phyloP scores from a whole-genome alignment of 2,329 filamentous ascomycete genomes.

The Tolypocladium endophyticum region DNA sequence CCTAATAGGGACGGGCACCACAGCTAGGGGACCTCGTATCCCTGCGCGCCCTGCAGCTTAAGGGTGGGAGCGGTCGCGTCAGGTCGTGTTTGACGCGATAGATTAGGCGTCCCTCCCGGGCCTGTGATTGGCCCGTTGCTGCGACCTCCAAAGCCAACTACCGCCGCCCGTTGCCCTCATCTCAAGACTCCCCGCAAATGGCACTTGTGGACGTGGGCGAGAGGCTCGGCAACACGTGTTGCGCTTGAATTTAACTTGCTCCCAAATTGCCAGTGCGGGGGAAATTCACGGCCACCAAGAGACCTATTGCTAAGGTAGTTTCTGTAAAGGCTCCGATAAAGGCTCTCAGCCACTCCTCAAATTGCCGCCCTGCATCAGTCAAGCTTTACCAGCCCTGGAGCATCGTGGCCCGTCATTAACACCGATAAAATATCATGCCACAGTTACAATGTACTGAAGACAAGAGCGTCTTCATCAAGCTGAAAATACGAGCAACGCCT shows the following conservation, averaged over 20 bases:
- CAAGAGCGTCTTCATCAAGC: not conserved
- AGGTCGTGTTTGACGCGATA: constrained; percentile 1
- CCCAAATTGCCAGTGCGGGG: too few species aligned
- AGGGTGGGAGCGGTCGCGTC: not conserved
- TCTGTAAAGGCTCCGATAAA: too few species aligned
- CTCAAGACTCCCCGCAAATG: not conserved
- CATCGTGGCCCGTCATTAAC: not conserved
- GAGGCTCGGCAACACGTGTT: not conserved
- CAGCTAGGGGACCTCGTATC: not conserved
- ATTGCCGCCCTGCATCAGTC: not conserved
- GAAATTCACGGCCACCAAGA: too few species aligned
- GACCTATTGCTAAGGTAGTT: too few species aligned
- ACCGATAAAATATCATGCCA: not conserved
- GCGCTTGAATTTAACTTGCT: too few species aligned
- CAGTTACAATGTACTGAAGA: not conserved
- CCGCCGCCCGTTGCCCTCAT: not conserved
- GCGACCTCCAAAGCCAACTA: not conserved
- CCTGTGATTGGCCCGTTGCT: constrained; percentile 1
- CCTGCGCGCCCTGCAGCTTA: not conserved
- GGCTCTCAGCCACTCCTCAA: too few species aligned
- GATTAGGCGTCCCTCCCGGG: not conserved
- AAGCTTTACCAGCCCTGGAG: not conserved
- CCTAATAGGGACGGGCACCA: not conserved
- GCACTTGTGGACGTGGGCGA: not conserved
- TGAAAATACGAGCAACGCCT: too few species aligned